Conservation (phyloP, 345 rosid species). For the Theobroma cacao region DNA sequence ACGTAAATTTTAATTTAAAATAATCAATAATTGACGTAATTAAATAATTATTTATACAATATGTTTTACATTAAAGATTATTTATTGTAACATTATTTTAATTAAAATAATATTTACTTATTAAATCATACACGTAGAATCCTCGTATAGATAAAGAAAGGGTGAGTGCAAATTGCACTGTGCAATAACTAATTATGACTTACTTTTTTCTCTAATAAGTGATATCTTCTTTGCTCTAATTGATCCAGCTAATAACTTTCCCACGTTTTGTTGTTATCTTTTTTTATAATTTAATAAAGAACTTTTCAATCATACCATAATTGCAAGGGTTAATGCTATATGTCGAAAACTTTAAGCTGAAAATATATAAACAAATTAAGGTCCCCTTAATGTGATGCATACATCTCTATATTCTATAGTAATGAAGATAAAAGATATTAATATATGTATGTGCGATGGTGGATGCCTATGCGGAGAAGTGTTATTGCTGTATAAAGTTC, state of each 20-base stretch:
- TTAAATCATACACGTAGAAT: no score
- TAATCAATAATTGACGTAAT: no score
- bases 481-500: neutral
- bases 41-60: no score
- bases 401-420: neutral
- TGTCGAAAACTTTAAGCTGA: neutral
- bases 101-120: no score
- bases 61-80: no score
- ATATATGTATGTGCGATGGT: no score
- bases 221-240: neutral
- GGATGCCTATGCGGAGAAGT: conserved; percentile 6
- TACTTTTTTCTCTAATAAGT: neutral
- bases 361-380: neutral
- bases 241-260: neutral
- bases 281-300: neutral
- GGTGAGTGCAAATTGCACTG: no score
- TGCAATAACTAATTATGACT: neutral
- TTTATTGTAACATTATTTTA: no score
- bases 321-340: neutral
- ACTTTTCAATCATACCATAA: neutral
- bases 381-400: neutral
- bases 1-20: no score
- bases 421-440: neutral
- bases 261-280: neutral
- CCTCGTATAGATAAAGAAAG: no score